Percentiles rank a stretch among this genome's conserved stretches.
These are phyloP conservation scores for Colletotrichum musicola DNA, from an alignment of 2,329 filamentous ascomycete genomes.

Conservation along the genomic window DNA sequence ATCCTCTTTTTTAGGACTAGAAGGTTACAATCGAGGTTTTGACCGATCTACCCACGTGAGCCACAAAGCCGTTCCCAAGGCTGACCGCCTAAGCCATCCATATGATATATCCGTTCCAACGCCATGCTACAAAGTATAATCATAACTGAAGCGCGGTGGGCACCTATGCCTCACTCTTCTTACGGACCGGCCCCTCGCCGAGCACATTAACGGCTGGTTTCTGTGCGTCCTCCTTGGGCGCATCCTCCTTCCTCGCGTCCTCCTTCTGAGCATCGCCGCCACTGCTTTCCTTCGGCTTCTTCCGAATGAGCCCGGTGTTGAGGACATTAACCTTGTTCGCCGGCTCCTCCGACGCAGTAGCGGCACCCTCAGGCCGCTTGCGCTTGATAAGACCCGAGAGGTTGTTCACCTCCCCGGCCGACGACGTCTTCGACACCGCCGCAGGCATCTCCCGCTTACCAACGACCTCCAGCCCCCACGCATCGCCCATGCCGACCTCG, in stretches of 20 bases:
- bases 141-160: not conserved
- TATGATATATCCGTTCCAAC: not conserved
- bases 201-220: conserved; percentile 54
- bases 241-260: not conserved
- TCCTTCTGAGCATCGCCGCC: conserved; percentile 33
- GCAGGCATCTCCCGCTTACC: conserved; percentile 54
- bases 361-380: conserved; percentile 52
- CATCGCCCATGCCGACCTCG: conserved; percentile 69
- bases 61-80: not conserved
- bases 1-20: too few species aligned
- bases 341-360: conserved; percentile 21
- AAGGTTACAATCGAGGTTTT: not conserved
- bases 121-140: not conserved
- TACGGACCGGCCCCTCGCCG: conserved; percentile 57
- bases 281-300: conserved; percentile 65
- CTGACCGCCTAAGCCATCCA: not conserved
- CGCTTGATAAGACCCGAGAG: conserved; percentile 62
- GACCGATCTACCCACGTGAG: not conserved
- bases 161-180: conserved; percentile 58
- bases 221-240: not conserved
- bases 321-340: conserved; percentile 59
- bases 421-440: conserved; percentile 20
- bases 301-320: conserved; percentile 62
- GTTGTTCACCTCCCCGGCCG: conserved; percentile 55
- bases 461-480: conserved; percentile 65